phyloP scores from a whole-genome alignment of 768 basidiomycete genomes.

The Pisolithus tinctorius region DNA sequence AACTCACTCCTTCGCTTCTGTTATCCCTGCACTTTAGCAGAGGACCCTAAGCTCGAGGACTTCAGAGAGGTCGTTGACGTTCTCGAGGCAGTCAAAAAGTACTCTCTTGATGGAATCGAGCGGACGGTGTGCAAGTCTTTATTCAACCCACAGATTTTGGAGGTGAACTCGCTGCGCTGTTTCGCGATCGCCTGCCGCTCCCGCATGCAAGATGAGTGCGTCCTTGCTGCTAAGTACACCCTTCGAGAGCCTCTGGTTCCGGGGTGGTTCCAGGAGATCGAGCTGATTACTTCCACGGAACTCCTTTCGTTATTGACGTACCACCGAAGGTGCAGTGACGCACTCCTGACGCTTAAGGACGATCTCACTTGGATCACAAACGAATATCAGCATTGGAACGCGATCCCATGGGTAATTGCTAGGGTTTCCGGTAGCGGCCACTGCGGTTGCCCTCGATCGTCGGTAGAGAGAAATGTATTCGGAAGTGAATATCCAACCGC shows the following conservation, averaged over 20 bases:
- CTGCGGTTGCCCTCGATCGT: conserved; percentile 1
- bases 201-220: conserved; percentile 14
- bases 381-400: conserved; percentile 1
- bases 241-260: conserved; percentile 18
- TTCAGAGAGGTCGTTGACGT: conserved; percentile 6
- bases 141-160: conserved; percentile 9
- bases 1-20: conserved; percentile 22
- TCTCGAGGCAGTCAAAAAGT: conserved; percentile 13
- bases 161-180: conserved; percentile 20
- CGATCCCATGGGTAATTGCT: background rate
- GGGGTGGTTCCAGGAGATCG: conserved; percentile 20
- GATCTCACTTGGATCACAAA: conserved; percentile 11
- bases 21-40: conserved; percentile 16
- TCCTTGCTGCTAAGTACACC: conserved; percentile 24
- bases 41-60: conserved; percentile 10
- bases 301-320: conserved; percentile 20
- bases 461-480: background rate
- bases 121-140: conserved; percentile 13
- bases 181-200: conserved; percentile 28
- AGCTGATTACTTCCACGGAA: conserved; percentile 17
- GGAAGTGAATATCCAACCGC: background rate
- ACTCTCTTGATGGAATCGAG: conserved; percentile 12
- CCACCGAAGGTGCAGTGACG: conserved; percentile 10
- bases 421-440: background rate
- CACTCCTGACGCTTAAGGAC: conserved; percentile 1